Conservation (phyloP, 192 early-diverging fungal genomes). For the Podila horticola region DNA sequence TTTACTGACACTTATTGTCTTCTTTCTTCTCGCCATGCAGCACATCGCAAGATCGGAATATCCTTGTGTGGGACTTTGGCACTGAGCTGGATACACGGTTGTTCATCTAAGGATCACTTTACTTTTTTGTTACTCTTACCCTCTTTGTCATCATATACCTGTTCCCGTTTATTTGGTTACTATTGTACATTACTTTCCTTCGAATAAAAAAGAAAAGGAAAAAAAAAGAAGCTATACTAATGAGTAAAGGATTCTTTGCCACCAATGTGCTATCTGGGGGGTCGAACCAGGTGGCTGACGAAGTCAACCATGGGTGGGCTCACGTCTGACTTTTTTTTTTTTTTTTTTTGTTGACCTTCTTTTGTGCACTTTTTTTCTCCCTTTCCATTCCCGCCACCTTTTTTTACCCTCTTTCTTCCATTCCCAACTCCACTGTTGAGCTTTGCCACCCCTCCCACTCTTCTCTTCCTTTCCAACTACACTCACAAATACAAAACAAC, state of each 20-base stretch:
- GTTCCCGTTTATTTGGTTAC: not conserved
- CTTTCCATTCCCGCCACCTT: not conserved
- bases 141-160: not conserved
- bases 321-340: not conserved
- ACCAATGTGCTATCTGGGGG: no score
- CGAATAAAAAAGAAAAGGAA: no score
- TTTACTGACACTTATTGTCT: not conserved
- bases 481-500: not conserved
- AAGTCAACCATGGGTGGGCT: not conserved
- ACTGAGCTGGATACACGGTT: slow-evolving; percentile 18
- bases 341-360: not conserved
- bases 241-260: no score
- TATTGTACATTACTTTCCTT: not conserved
- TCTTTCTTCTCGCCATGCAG: not conserved
- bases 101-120: slow-evolving; percentile 9
- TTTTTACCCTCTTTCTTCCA: not conserved
- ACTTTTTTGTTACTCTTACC: not conserved
- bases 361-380: not conserved
- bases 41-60: slow-evolving; percentile 35
- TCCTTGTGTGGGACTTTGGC: slow-evolving; percentile 44
- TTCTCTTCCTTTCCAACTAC: not conserved
- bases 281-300: not conserved
- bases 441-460: not conserved
- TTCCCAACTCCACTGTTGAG: not conserved
- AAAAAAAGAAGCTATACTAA: no score